Percentiles rank a stretch among this genome's conserved stretches.
These are phyloP conservation scores for Vanilla planifolia DNA, from an alignment of 106 monocot genomes.

Conservation along the genomic window DNA sequence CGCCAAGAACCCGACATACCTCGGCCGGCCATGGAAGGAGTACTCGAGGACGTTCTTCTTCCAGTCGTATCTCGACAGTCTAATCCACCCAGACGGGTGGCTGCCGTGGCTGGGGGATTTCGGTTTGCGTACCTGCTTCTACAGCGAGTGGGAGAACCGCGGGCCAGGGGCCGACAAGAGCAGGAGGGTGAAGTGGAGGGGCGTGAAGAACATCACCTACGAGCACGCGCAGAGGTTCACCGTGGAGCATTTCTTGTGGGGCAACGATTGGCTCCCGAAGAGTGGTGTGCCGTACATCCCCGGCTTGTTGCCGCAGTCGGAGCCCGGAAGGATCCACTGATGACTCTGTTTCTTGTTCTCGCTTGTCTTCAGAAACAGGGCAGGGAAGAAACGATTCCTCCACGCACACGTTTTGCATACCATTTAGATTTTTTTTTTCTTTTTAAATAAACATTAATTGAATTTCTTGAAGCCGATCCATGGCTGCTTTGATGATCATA, in stretches of 20 bases:
- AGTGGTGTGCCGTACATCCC: slow-evolving; percentile 32
- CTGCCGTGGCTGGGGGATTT: slow-evolving; percentile 28
- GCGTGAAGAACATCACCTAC: slow-evolving; percentile 22
- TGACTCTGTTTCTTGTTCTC: not conserved
- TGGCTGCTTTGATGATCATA: no score
- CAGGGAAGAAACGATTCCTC: no score
- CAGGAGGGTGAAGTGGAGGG: slow-evolving; percentile 33
- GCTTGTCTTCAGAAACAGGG: no score
- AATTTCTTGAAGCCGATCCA: no score
- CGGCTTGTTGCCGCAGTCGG: slow-evolving; percentile 16
- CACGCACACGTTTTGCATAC: no score
- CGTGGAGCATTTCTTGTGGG: slow-evolving; percentile 27
- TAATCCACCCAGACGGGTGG: slow-evolving; percentile 39
- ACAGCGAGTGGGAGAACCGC: slow-evolving; percentile 33
- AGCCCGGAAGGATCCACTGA: not conserved
- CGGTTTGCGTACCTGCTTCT: slow-evolving; percentile 29
- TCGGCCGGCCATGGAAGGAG: slow-evolving; percentile 50
- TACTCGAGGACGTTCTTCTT: slow-evolving; percentile 33
- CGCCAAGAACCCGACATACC: slow-evolving; percentile 27
- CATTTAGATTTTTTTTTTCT: no score
- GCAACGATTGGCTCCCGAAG: slow-evolving; percentile 21
- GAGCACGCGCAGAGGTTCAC: slow-evolving; percentile 20
- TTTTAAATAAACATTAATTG: no score
- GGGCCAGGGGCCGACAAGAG: slow-evolving; percentile 33
- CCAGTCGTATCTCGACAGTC: slow-evolving; percentile 23